Evolutionary conservation across 495 filamentous ascomycete genomes (phyloP).

Genomic region (Xanthoparmelia taractica): DNA sequence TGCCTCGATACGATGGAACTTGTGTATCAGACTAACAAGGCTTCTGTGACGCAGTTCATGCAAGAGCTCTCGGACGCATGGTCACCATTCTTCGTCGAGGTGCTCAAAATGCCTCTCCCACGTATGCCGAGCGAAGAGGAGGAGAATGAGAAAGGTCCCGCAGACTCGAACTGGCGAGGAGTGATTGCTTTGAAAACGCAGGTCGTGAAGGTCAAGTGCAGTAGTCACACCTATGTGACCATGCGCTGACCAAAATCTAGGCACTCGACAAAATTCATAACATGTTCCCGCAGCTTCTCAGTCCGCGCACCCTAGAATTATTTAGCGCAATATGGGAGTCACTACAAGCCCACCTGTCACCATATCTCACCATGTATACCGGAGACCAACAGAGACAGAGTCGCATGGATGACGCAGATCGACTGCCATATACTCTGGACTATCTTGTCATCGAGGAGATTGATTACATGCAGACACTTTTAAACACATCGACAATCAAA

Average conservation of each 20-base stretch:
- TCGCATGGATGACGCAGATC: constrained; percentile 80
- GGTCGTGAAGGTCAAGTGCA: constrained; percentile 59
- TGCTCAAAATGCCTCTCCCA: constrained; percentile 64
- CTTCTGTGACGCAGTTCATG: constrained; percentile 77
- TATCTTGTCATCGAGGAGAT: constrained; percentile 87
- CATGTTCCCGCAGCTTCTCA: constrained; percentile 74
- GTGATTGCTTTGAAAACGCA: constrained; percentile 79
- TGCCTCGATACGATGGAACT: constrained; percentile 95
- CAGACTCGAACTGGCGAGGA: constrained; percentile 56
- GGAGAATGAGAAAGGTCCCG: constrained; percentile 39
- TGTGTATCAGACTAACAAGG: constrained; percentile 83
- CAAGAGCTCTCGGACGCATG: constrained; percentile 73
- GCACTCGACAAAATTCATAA: constrained; percentile 82
- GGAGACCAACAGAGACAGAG: constrained; percentile 78
- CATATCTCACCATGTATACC: constrained; percentile 69
- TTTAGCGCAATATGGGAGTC: constrained; percentile 86
- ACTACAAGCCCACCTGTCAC: constrained; percentile 56
- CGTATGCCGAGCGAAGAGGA: constrained; percentile 50
- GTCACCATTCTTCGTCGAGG: constrained; percentile 76
- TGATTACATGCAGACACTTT: constrained; percentile 81
- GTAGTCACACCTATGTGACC: neutral
- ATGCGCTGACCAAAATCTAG: constrained; percentile 34
- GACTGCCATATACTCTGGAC: constrained; percentile 91
- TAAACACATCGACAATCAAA: constrained; percentile 76
- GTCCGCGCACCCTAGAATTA: constrained; percentile 65